Evolutionary conservation across 2,329 filamentous ascomycete species (phyloP).

Genomic region (Colletotrichum tanaceti): DNA sequence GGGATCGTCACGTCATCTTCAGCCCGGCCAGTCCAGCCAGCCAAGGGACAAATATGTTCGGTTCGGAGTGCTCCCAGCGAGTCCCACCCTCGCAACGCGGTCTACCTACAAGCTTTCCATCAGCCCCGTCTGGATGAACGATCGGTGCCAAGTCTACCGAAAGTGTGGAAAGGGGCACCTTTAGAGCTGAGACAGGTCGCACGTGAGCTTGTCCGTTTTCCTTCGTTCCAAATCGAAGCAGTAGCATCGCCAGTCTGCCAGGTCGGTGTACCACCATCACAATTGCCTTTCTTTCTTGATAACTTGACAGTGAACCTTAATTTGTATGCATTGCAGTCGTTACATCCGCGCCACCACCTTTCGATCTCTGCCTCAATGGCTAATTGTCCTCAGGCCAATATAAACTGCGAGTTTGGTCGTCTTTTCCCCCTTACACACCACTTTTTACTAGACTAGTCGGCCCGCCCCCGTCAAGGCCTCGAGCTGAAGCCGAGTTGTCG

Average conservation of each 20-base stretch:
- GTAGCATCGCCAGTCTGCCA: neutral
- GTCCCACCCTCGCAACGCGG: neutral
- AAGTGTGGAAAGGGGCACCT: constrained; percentile 13
- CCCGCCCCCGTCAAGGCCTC: neutral
- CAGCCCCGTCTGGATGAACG: neutral
- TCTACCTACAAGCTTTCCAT: neutral
- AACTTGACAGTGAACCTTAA: neutral
- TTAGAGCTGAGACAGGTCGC: constrained; percentile 31
- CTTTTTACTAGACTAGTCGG: neutral
- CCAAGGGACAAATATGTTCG: neutral
- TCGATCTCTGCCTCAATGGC: neutral
- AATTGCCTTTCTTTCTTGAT: neutral
- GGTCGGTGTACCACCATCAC: neutral
- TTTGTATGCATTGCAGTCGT: neutral
- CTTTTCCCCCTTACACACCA: no score
- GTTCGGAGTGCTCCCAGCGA: no score
- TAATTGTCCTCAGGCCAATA: neutral
- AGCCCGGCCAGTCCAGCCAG: neutral
- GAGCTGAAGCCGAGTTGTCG: no score
- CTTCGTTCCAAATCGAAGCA: neutral
- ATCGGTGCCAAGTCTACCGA: constrained; percentile 32
- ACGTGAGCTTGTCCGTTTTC: constrained; percentile 10
- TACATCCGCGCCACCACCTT: neutral
- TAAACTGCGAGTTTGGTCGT: neutral
- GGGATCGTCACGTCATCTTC: neutral